These are phyloP conservation scores for Penicillium corylophilum DNA, from an alignment of 2,329 filamentous ascomycete species.

Conservation along the genomic window DNA sequence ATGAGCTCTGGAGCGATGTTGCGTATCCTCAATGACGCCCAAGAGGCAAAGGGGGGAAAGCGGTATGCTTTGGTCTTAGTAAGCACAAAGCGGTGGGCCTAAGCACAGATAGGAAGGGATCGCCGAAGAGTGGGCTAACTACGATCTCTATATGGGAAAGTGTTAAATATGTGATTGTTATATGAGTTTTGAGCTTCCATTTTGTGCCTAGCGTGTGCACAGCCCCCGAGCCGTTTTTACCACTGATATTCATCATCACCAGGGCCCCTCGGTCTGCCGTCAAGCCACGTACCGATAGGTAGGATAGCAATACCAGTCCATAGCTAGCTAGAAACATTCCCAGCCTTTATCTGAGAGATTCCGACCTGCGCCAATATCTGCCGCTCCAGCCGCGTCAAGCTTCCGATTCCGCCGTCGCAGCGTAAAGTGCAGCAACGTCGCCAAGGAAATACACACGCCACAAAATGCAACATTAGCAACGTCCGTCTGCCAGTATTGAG, in stretches of 20 bases:
- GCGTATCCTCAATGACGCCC: too few species aligned
- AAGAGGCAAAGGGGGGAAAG: too few species aligned
- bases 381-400: conserved; percentile 2
- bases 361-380: conserved; percentile 2
- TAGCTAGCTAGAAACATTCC: conserved; percentile 2
- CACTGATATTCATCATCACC: too few species aligned
- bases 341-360: conserved; percentile 3
- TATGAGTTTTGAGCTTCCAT: too few species aligned
- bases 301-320: conserved; percentile 10
- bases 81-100: too few species aligned
- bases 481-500: conserved; percentile 24
- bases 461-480: conserved; percentile 31
- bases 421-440: conserved; percentile 15
- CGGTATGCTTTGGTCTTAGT: too few species aligned
- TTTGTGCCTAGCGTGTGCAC: too few species aligned
- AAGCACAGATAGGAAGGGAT: too few species aligned
- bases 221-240: not conserved
- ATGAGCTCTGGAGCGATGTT: too few species aligned
- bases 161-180: too few species aligned
- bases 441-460: conserved; percentile 28
- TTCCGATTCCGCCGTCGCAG: conserved; percentile 5
- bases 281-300: conserved; percentile 4
- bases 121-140: too few species aligned
- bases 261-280: not conserved
- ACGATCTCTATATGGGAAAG: too few species aligned